Percentiles rank a stretch among this genome's conserved stretches.
phyloP scores from a whole-genome alignment of 2,329 filamentous ascomycete species.

The Nothopassalora personata region DNA sequence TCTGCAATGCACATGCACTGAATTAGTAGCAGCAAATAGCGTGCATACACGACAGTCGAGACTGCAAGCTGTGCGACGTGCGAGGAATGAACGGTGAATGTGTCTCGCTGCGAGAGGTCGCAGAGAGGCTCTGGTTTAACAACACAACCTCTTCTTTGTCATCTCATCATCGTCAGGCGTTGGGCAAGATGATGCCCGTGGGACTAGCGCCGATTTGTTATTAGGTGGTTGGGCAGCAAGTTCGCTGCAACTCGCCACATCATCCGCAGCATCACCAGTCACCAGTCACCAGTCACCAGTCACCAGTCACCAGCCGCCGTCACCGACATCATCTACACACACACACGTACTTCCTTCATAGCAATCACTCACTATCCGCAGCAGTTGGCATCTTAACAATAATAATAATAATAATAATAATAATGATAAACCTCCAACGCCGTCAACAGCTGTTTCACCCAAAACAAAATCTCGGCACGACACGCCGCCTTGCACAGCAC shows the following conservation, averaged over 20 bases:
- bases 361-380: no score
- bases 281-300: no score
- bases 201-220: neutral
- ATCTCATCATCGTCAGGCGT: neutral
- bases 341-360: no score
- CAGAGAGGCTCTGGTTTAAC: neutral
- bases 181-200: neutral
- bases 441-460: neutral
- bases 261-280: neutral
- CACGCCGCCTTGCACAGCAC: neutral
- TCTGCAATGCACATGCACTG: conserved; percentile 13
- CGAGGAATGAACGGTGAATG: neutral
- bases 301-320: no score
- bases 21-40: conserved; percentile 14
- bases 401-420: no score
- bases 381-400: neutral
- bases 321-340: no score
- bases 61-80: neutral
- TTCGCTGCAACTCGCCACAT: neutral
- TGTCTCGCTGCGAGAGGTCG: neutral
- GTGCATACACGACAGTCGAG: conserved; percentile 11
- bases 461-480: neutral
- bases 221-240: neutral
- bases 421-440: neutral
- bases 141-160: neutral